Conservation (phyloP, 208 protist species). For the Leishmania turanica region DNA sequence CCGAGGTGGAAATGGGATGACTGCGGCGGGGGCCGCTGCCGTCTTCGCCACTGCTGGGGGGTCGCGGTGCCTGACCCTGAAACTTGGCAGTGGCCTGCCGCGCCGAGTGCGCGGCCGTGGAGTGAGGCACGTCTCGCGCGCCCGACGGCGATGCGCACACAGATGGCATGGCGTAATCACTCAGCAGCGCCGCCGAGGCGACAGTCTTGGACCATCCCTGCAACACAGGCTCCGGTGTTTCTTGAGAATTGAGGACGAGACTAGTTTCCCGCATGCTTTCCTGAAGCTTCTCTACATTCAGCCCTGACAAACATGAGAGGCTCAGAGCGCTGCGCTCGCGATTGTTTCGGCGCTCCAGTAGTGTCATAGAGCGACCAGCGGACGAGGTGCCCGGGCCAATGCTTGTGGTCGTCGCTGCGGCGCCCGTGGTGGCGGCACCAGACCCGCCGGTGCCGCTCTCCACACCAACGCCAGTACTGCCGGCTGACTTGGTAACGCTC, state of each 20-base stretch:
- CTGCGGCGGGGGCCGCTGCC: neutral
- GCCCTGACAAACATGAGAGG: constrained; percentile 56
- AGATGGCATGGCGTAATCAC: constrained; percentile 25
- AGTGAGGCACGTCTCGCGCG: neutral
- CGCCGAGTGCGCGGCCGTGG: neutral
- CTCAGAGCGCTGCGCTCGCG: constrained; percentile 55
- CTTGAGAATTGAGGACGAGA: neutral
- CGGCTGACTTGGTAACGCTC: neutral
- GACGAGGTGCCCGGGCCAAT: constrained; percentile 5
- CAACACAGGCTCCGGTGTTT: constrained; percentile 26
- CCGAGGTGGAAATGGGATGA: neutral
- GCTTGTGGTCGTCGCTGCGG: neutral
- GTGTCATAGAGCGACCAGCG: constrained; percentile 44
- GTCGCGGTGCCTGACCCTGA: neutral
- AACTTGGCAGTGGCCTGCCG: neutral
- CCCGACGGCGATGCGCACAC: neutral
- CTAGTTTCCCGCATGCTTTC: constrained; percentile 45
- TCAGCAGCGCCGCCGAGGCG: constrained; percentile 29
- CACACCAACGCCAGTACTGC: neutral
- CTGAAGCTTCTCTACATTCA: constrained; percentile 74
- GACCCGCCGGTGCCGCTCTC: neutral
- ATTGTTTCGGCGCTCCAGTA: constrained; percentile 72
- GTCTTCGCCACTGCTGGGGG: neutral
- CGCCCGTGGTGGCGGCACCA: neutral
- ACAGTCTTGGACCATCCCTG: constrained; percentile 76